These are phyloP conservation scores for Pythium guiyangense DNA, from an alignment of 352 stramenopile genomes.

Conservation along the genomic window DNA sequence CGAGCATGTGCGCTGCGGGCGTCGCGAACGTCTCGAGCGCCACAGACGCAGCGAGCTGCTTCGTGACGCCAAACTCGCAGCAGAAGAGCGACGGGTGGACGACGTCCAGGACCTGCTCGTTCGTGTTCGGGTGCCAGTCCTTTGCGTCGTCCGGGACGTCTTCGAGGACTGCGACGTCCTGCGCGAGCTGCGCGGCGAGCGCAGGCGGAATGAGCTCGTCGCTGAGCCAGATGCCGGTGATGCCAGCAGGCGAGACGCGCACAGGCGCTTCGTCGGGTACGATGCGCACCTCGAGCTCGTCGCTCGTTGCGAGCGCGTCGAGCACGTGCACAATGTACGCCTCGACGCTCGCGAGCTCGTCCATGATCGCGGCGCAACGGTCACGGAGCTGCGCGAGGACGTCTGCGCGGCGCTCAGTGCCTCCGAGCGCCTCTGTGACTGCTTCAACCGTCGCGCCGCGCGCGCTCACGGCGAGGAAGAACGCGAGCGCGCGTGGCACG, in stretches of 20 bases:
- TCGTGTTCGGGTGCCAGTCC: constrained; percentile 51
- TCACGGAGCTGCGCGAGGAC: too few species aligned
- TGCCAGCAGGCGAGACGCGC: not conserved
- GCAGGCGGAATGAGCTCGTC: constrained; percentile 20
- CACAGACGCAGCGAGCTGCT: not conserved
- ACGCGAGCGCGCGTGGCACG: too few species aligned
- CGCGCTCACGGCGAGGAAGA: too few species aligned
- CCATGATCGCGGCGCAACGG: not conserved
- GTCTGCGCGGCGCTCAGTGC: too few species aligned
- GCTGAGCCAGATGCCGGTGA: constrained; percentile 22
- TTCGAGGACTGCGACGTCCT: constrained; percentile 24
- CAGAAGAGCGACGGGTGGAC: constrained; percentile 66
- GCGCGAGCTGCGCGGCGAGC: constrained; percentile 22
- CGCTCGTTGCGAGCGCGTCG: not conserved
- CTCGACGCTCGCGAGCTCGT: not conserved
- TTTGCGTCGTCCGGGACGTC: constrained; percentile 35
- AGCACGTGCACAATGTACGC: not conserved
- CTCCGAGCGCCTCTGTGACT: too few species aligned
- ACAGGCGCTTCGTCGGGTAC: not conserved
- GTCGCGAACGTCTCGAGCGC: constrained; percentile 12
- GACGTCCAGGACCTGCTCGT: constrained; percentile 48
- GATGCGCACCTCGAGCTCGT: not conserved
- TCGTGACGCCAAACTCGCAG: constrained; percentile 10
- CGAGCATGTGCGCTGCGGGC: constrained; percentile 14
- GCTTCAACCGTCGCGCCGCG: too few species aligned